These are phyloP conservation scores for Globisporangium spiculum DNA, from an alignment of 352 stramenopile species.

Conservation along the genomic window DNA sequence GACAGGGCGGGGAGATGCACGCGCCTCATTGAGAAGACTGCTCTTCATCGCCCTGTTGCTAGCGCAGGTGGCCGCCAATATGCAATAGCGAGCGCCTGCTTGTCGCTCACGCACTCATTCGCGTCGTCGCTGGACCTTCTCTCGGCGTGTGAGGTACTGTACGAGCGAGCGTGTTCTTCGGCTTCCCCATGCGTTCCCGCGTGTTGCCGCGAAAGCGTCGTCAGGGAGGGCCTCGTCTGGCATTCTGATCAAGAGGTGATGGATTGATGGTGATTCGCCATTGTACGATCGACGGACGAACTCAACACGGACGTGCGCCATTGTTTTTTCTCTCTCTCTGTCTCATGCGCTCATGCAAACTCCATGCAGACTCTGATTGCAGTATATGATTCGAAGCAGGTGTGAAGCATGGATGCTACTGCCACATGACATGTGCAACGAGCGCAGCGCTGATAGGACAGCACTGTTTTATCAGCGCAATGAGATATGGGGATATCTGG, in stretches of 20 bases:
- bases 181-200: not conserved
- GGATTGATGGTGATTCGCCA: not conserved
- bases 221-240: not conserved
- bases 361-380: not conserved
- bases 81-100: not conserved
- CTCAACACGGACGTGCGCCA: not conserved
- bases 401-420: too few relatives aligned
- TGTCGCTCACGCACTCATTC: not conserved
- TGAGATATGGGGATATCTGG: not conserved
- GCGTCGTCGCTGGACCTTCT: not conserved
- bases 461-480: not conserved
- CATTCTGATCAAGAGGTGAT: not conserved
- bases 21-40: not conserved
- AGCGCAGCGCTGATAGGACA: conserved; percentile 7
- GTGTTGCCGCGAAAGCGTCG: not conserved
- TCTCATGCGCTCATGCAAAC: conserved; percentile 2
- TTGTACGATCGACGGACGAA: not conserved
- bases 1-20: not conserved
- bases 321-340: not conserved
- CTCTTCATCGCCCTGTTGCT: not conserved
- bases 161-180: not conserved
- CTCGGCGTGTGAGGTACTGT: not conserved
- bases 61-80: too few relatives aligned
- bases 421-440: conserved; percentile 12
- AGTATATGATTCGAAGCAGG: not conserved